These are phyloP conservation scores for Apiotrichum montevideense DNA, from an alignment of 1,284 basidiomycete genomes.

Conservation along the genomic window DNA sequence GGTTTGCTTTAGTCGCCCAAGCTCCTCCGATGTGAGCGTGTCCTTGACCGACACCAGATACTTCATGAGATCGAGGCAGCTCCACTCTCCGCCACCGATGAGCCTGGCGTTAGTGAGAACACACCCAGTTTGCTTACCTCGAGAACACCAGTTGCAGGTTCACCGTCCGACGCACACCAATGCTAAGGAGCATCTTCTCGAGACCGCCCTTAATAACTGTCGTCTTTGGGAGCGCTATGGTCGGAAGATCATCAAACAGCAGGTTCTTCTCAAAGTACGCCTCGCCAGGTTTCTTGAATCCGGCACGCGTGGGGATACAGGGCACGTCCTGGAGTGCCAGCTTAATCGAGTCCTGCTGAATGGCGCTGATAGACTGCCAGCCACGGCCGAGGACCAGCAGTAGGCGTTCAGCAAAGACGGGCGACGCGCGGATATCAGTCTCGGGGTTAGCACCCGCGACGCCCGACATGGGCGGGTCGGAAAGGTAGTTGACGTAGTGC, in stretches of 20 bases:
- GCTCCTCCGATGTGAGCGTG: conserved; percentile 62
- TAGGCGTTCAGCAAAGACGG: conserved; percentile 76
- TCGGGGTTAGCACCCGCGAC: conserved; percentile 47
- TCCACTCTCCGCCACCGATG: conserved; percentile 43
- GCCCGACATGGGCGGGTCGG: conserved; percentile 52
- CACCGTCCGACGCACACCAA: conserved; percentile 87
- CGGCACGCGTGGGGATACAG: conserved; percentile 78
- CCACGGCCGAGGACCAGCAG: conserved; percentile 64
- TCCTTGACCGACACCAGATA: conserved; percentile 83
- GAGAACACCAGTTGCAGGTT: conserved; percentile 83
- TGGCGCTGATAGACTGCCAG: conserved; percentile 65
- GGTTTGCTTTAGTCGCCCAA: conserved; percentile 68
- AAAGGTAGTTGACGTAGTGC: conserved; percentile 69
- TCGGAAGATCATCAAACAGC: conserved; percentile 80
- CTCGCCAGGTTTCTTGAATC: conserved; percentile 67
- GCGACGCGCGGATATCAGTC: conserved; percentile 63
- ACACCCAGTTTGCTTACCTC: conserved; percentile 12
- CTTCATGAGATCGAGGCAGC: conserved; percentile 57
- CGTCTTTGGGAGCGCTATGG: conserved; percentile 69
- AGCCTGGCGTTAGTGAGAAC: conserved; percentile 35
- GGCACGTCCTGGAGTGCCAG: conserved; percentile 57
- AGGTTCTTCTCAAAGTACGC: conserved; percentile 85
- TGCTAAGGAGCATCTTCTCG: conserved; percentile 67
- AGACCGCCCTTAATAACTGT: conserved; percentile 62
- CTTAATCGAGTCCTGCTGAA: conserved; percentile 57